Conservation (phyloP, 192 early-diverging fungal genomes). For the Backusella westeae region DNA sequence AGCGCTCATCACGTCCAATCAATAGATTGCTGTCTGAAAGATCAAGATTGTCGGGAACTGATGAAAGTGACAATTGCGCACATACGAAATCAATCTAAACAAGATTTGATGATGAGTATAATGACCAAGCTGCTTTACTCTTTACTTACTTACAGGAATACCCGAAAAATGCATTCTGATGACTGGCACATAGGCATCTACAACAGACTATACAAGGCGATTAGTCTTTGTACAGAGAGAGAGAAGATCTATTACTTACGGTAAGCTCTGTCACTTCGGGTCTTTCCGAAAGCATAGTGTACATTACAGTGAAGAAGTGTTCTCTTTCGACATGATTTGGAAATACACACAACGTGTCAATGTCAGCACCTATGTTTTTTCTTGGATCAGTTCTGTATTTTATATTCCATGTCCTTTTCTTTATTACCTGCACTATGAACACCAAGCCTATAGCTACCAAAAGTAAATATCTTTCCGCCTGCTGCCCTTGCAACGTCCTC, state of each 20-base stretch:
- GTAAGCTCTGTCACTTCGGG: constrained; percentile 86
- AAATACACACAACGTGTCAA: constrained; percentile 95
- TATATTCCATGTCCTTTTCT: neutral
- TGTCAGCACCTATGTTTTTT: constrained; percentile 74
- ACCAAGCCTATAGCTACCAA: constrained; percentile 94
- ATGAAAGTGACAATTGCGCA: constrained; percentile 69
- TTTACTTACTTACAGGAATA: constrained; percentile 63
- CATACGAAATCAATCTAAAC: constrained; percentile 90
- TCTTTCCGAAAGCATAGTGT: constrained; percentile 71
- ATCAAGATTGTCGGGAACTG: constrained; percentile 82
- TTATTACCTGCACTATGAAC: constrained; percentile 85
- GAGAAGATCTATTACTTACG: constrained; percentile 28
- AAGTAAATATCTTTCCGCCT: constrained; percentile 98
- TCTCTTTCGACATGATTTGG: constrained; percentile 87
- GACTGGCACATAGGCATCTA: constrained; percentile 92
- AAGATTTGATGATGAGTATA: neutral
- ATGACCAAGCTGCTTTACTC: neutral
- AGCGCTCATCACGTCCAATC: constrained; percentile 80
- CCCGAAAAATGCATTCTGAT: constrained; percentile 92
- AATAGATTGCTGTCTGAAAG: constrained; percentile 83
- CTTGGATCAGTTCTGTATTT: neutral
- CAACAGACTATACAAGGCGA: constrained; percentile 53
- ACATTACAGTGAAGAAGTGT: constrained; percentile 91
- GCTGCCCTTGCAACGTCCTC: constrained; percentile 78
- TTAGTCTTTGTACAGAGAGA: neutral